Evolutionary conservation across 2,329 filamentous ascomycete species (phyloP).

Genomic region (Capronia americana): DNA sequence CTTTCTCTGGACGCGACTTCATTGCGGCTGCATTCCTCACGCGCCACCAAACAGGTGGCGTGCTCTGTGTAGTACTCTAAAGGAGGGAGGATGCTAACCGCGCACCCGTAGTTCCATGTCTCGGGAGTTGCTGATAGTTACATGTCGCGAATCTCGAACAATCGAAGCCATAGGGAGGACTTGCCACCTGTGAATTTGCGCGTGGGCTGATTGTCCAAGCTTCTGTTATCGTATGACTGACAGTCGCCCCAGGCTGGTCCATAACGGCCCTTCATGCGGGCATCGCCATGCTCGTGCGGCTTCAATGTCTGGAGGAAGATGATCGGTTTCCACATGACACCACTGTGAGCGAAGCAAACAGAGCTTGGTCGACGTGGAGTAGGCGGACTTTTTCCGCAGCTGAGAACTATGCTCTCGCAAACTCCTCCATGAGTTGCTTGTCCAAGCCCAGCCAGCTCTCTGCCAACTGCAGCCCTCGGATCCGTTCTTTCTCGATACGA

Average conservation of each 20-base stretch:
- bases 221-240: neutral
- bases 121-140: neutral
- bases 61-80: neutral
- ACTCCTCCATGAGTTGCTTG: slow-evolving; percentile 58
- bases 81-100: neutral
- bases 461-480: slow-evolving; percentile 62
- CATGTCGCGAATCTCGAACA: neutral
- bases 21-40: neutral
- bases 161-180: neutral
- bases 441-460: slow-evolving; percentile 63
- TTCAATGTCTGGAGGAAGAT: neutral
- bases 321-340: neutral
- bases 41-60: neutral
- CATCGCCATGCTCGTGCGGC: neutral
- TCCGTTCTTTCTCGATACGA: slow-evolving; percentile 63
- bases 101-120: neutral
- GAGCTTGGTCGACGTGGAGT: neutral
- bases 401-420: neutral
- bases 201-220: neutral
- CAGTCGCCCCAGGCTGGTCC: neutral
- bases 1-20: neutral
- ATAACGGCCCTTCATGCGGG: neutral
- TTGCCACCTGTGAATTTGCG: neutral
- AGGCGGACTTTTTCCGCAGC: neutral
- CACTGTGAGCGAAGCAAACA: neutral